Percentiles rank a stretch among this genome's conserved stretches.
These are phyloP conservation scores for Trametes elegans DNA, from an alignment of 768 basidiomycete genomes.

Conservation along the genomic window DNA sequence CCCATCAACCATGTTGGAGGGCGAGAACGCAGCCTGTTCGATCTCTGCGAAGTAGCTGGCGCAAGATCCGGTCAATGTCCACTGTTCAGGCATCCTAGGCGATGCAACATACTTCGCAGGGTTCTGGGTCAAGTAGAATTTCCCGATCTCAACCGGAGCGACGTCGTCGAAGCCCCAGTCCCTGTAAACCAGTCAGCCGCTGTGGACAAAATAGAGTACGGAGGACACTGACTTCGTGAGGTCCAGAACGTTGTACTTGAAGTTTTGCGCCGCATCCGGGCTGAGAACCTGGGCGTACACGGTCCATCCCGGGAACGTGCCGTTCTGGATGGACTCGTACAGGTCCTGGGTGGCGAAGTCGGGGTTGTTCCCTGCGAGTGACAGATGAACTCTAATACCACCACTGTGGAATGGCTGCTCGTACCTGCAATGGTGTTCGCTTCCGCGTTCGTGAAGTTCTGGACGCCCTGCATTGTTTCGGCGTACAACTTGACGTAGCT, in stretches of 20 bases:
- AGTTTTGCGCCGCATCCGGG: conserved; percentile 48
- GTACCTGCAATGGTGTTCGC: conserved; percentile 37
- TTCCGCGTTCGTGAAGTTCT: conserved; percentile 38
- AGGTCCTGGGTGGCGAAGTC: conserved; percentile 59
- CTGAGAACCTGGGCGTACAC: conserved; percentile 56
- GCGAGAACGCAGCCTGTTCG: conserved; percentile 47
- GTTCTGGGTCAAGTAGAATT: conserved; percentile 39
- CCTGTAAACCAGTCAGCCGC: conserved; percentile 8
- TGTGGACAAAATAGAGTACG: not conserved
- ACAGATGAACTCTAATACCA: no score
- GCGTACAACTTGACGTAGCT: conserved; percentile 51
- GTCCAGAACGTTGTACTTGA: conserved; percentile 50
- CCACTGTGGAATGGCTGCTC: not conserved
- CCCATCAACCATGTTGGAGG: conserved; percentile 46
- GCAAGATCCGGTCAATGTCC: not conserved
- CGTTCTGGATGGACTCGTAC: conserved; percentile 52
- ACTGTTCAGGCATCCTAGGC: not conserved
- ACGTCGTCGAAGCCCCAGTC: conserved; percentile 38
- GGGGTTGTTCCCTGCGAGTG: conserved; percentile 31
- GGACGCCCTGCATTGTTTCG: conserved; percentile 32
- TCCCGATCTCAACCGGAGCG: conserved; percentile 35
- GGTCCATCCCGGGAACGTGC: conserved; percentile 55
- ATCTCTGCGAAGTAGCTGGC: conserved; percentile 37
- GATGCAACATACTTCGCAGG: conserved; percentile 25
- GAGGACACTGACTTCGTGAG: conserved; percentile 41